Conservation (phyloP, 139 green algal species). For the Bryopsis sp. region DNA sequence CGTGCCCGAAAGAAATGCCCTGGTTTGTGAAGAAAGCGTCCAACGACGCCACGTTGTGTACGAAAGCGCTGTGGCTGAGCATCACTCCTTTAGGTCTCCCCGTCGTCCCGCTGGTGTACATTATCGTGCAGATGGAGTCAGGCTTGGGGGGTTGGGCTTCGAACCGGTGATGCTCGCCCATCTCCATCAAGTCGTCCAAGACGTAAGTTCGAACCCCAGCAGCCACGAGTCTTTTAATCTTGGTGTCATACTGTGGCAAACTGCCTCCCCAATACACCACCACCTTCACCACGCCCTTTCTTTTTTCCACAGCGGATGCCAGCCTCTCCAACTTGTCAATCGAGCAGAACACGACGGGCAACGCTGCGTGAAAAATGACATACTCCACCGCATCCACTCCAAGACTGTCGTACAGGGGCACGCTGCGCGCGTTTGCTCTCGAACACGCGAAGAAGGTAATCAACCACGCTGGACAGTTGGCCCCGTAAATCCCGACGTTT, state of each 20-base stretch:
- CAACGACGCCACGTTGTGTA: constrained; percentile 44
- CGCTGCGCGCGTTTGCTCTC: no score
- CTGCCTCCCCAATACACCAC: constrained; percentile 75
- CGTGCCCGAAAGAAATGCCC: not conserved
- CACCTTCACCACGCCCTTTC: constrained; percentile 44
- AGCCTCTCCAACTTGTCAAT: not conserved
- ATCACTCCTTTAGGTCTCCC: not conserved
- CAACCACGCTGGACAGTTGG: constrained; percentile 62
- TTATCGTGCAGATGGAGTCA: constrained; percentile 75
- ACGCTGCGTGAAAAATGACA: constrained; percentile 23
- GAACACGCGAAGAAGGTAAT: no score
- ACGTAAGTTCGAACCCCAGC: constrained; percentile 26
- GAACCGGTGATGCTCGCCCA: constrained; percentile 38
- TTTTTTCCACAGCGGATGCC: constrained; percentile 39
- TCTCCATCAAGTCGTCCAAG: constrained; percentile 48
- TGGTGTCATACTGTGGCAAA: not conserved
- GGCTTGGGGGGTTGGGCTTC: constrained; percentile 43
- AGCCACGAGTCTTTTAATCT: not conserved
- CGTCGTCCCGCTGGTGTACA: constrained; percentile 28
- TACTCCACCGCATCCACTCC: constrained; percentile 27
- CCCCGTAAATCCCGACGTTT: constrained; percentile 38
- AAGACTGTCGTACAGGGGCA: constrained; percentile 30
- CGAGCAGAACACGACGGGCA: constrained; percentile 15
- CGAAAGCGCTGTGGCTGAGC: constrained; percentile 39
- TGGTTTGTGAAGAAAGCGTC: no score